These are phyloP conservation scores for Zelopaecilomyces penicillatus DNA, from an alignment of 2,329 filamentous ascomycete species.

Conservation along the genomic window DNA sequence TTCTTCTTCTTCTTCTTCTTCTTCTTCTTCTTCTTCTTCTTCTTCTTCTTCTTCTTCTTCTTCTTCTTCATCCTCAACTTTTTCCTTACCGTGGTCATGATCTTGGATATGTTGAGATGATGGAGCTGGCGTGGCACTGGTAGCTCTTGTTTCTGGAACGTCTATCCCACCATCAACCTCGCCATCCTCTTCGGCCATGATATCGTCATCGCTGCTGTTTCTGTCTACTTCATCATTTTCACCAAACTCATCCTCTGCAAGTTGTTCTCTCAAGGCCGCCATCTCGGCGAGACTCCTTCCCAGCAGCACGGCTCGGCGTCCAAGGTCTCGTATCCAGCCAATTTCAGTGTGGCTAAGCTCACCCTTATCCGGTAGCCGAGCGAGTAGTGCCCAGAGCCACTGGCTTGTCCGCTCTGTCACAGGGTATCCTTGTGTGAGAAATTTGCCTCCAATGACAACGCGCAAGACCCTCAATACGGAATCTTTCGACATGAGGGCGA, in stretches of 20 bases:
- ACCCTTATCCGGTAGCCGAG: constrained; percentile 63
- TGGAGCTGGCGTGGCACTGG: too few relatives aligned
- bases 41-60: constrained; percentile 17
- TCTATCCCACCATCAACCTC: constrained; percentile 18
- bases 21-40: constrained; percentile 3
- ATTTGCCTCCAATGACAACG: constrained; percentile 56
- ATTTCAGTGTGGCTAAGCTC: constrained; percentile 70
- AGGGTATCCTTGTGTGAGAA: constrained; percentile 50
- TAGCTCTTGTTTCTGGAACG: too few relatives aligned
- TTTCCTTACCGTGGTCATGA: constrained; percentile 3
- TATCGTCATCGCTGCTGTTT: constrained; percentile 31
- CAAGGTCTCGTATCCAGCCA: constrained; percentile 67
- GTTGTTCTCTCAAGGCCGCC: constrained; percentile 36
- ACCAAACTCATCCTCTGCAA: constrained; percentile 32
- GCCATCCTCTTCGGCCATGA: constrained; percentile 24
- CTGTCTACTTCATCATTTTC: constrained; percentile 39
- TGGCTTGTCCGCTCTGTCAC: constrained; percentile 60
- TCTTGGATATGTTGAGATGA: background rate
- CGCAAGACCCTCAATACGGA: constrained; percentile 59
- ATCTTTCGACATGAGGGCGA: constrained; percentile 58
- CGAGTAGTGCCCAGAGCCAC: constrained; percentile 82
- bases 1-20: constrained; percentile 10
- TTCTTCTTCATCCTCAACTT: constrained; percentile 9
- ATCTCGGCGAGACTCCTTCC: constrained; percentile 47
- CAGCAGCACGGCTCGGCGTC: constrained; percentile 62